Evolutionary conservation across 2,329 filamentous ascomycete genomes (phyloP).

Genomic region (Pseudogymnoascus sp.): DNA sequence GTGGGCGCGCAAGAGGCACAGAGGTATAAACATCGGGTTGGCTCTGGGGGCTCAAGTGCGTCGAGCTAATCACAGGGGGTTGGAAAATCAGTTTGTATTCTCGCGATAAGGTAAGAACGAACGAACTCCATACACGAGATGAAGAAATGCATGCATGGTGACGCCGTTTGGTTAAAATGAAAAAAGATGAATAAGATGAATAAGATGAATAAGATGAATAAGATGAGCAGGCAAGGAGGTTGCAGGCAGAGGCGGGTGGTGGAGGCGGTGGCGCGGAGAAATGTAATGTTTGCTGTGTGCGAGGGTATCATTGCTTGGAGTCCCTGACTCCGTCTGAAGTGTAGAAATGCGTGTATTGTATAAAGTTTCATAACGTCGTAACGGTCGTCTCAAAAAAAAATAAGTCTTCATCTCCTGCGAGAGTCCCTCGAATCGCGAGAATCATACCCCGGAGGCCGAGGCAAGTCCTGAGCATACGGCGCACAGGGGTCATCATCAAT

Average conservation of each 20-base stretch:
- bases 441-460: not conserved
- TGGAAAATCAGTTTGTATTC: not conserved
- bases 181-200: not conserved
- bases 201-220: not conserved
- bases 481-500: slow-evolving; percentile 38
- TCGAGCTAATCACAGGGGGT: not conserved
- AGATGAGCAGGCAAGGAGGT: not conserved
- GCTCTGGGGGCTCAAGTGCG: not conserved
- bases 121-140: slow-evolving; percentile 7
- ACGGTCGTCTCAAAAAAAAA: not conserved
- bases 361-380: not conserved
- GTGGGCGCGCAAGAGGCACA: not conserved
- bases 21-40: not conserved
- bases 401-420: not conserved
- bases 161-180: not conserved
- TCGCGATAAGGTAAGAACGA: not conserved
- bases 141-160: not conserved
- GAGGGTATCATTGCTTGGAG: not conserved
- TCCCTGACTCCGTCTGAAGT: not conserved
- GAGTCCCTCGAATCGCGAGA: not conserved
- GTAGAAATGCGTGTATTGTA: not conserved
- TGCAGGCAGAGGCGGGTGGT: not conserved
- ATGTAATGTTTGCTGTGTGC: not conserved
- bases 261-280: not conserved
- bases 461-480: not conserved